Evolutionary conservation across 768 basidiomycete species (phyloP), one percentile per base, ranked within the genome.

Genomic region (Termitomyces sp.): DNA sequence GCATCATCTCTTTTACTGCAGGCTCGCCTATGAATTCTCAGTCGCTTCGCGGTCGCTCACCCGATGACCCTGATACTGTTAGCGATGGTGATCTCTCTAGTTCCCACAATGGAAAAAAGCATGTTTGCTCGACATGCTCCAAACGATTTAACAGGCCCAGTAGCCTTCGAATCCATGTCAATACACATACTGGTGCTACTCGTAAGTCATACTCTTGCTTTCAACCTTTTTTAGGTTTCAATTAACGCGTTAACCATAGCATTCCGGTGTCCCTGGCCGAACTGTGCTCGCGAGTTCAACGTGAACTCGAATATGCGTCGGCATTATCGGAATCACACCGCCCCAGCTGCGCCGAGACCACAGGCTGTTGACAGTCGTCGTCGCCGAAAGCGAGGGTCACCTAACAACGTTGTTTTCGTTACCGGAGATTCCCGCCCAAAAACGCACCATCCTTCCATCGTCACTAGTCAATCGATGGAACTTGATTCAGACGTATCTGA

Each of bases 271-370:
- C 87, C 88, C 4, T 88, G 78, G 78, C 87, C 86, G 6, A 82
- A 85, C 47, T 92, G 90, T 69, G 87, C 86, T 43, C 81, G 88
- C 38, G 83, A 87, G 61, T 92, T 92, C 74, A 92, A 91, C 64
- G 91, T 91, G 51, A 90, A 91, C 69, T 90, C 88, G 0, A 93
- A 92, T 71, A 92, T 92, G 91, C 82, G 91, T 36, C 78, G 91
- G 5, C 91, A 92, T 67, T 87, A 85, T 69, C 79, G 89, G 49
- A 91, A 89, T 70, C 89, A 92, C 56, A 74, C 73, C 1, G 60
- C 74, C 3, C 73, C 77, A 29, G 73, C 75, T 2, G 65, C 69
- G 32, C 70, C 75, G 1, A 70, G 74, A 34, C 61, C 67, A 5
- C 69, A 71, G 38, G 63, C 64, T 11, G 47, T 55, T 9, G 68